A percentile compares a stretch with the other conserved stretches of the same genome.
These are phyloP conservation scores for Crithidia thermophila DNA, from an alignment of 208 protist genomes.

Conservation along the genomic window DNA sequence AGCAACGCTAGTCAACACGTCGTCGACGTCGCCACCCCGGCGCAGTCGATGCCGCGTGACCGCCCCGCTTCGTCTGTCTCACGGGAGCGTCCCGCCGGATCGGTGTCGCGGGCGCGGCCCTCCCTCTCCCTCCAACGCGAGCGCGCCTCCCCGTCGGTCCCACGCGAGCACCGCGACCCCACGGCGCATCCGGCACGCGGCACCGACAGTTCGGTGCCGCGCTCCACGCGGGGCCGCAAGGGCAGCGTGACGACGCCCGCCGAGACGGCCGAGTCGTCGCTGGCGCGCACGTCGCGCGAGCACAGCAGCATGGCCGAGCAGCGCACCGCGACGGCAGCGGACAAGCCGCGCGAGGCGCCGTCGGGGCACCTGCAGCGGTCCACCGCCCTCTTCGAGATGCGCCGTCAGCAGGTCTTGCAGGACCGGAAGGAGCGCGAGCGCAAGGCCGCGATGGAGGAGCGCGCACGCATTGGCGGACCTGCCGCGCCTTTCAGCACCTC, in stretches of 20 bases:
- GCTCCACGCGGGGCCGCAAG: background rate
- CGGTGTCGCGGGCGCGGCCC: background rate
- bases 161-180: background rate
- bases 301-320: background rate
- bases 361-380: conserved; percentile 16
- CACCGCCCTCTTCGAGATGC: conserved; percentile 39
- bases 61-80: background rate
- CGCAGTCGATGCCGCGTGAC: background rate
- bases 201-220: conserved; percentile 2
- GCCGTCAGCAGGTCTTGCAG: conserved; percentile 45
- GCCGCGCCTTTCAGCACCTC: too few relatives aligned
- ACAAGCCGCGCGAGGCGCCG: background rate
- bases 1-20: too few relatives aligned
- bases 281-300: background rate
- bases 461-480: conserved; percentile 2
- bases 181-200: conserved; percentile 5
- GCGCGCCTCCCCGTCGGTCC: background rate
- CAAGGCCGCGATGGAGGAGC: conserved; percentile 33
- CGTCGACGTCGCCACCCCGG: background rate
- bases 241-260: background rate
- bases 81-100: background rate
- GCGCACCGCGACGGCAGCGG: background rate
- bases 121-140: background rate
- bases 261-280: conserved; percentile 5
- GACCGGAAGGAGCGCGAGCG: conserved; percentile 37